phyloP scores from a whole-genome alignment of 1,284 basidiomycete species.

The Papiliotrema laurentii region DNA sequence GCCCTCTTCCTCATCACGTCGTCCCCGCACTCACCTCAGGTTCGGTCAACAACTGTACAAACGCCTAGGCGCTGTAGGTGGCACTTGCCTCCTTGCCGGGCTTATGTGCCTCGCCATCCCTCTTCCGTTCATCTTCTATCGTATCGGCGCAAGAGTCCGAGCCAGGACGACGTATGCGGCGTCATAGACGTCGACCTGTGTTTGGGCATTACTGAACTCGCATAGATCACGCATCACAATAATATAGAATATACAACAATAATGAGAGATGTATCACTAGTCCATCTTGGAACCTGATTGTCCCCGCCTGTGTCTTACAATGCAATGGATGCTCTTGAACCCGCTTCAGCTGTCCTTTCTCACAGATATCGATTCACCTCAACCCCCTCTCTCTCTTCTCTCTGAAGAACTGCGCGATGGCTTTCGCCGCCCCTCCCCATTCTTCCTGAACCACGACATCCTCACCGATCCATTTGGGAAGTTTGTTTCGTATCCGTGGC shows the following conservation, averaged over 20 bases:
- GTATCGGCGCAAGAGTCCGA: conserved; percentile 37
- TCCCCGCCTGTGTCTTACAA: too few relatives aligned
- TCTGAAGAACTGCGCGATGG: conserved; percentile 65
- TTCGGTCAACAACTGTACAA: conserved; percentile 45
- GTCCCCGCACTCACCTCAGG: conserved; percentile 25
- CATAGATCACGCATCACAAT: too few relatives aligned
- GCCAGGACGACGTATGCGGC: conserved; percentile 13
- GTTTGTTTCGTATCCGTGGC: conserved; percentile 63
- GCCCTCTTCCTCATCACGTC: conserved; percentile 50
- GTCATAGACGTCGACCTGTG: conserved; percentile 1
- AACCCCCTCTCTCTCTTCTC: conserved; percentile 33
- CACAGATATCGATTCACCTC: too few relatives aligned
- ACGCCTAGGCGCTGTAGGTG: conserved; percentile 64
- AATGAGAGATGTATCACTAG: too few relatives aligned
- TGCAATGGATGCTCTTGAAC: too few relatives aligned
- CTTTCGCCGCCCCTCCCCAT: conserved; percentile 70
- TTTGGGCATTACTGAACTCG: not conserved
- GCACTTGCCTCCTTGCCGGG: conserved; percentile 69
- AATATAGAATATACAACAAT: too few relatives aligned
- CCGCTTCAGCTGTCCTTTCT: too few relatives aligned
- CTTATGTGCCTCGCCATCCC: conserved; percentile 65
- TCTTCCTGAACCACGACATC: conserved; percentile 59
- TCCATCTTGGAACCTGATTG: too few relatives aligned
- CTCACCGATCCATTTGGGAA: conserved; percentile 82
- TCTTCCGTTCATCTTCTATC: conserved; percentile 56